These are phyloP conservation scores for Malassezia yamatoensis DNA, from an alignment of 1,284 basidiomycete genomes.

Conservation along the genomic window DNA sequence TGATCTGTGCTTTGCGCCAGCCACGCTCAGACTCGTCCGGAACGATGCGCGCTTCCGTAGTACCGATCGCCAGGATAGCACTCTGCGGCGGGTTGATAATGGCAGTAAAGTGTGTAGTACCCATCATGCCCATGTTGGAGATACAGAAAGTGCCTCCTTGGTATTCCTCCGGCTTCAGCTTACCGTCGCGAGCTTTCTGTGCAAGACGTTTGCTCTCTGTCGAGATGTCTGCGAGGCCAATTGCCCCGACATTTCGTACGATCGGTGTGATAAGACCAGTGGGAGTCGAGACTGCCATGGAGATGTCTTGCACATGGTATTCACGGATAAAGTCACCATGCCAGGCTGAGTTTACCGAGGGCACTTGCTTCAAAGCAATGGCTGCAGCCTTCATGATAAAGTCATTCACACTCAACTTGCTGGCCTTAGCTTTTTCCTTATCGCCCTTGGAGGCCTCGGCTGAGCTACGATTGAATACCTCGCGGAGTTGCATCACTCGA, in stretches of 20 bases:
- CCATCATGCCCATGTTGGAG: slow-evolving; percentile 98
- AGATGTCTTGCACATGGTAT: slow-evolving; percentile 96
- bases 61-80: slow-evolving; percentile 90
- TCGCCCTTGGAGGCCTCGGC: slow-evolving; percentile 37
- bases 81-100: slow-evolving; percentile 99
- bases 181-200: slow-evolving; percentile 88
- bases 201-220: slow-evolving; percentile 84
- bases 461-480: slow-evolving; percentile 75
- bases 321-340: slow-evolving; percentile 87
- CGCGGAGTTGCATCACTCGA: slow-evolving; percentile 82
- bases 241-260: slow-evolving; percentile 79
- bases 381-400: slow-evolving; percentile 93
- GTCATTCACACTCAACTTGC: slow-evolving; percentile 92
- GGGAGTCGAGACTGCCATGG: slow-evolving; percentile 89
- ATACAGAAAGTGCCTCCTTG: slow-evolving; percentile 97
- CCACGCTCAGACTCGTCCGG: slow-evolving; percentile 74
- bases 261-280: slow-evolving; percentile 96
- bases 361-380: slow-evolving; percentile 83
- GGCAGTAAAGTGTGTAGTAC: slow-evolving; percentile 80
- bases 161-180: slow-evolving; percentile 90
- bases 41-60: slow-evolving; percentile 74
- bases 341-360: slow-evolving; percentile 97
- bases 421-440: slow-evolving; percentile 61
- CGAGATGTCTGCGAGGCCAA: slow-evolving; percentile 85
- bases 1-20: slow-evolving; percentile 58